Evolutionary conservation across 352 stramenopile species (phyloP), one percentile per base, ranked within the genome.

Genomic region (Phytophthora ramorum): DNA sequence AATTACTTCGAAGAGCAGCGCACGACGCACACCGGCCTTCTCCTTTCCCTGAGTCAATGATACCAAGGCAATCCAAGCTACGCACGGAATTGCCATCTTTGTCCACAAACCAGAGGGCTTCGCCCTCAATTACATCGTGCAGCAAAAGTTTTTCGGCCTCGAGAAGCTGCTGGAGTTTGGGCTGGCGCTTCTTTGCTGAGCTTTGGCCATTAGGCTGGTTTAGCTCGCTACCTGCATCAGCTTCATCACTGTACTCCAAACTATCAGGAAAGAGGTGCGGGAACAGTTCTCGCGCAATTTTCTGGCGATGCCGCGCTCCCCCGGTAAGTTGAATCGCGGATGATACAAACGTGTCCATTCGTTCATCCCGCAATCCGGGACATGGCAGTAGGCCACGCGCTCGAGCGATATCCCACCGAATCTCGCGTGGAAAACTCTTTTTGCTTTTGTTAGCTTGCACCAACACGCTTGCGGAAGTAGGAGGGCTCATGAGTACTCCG

Each of bases 61-160:
- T 69, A 0, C 79, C 84, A 10, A 76, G 67, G 32, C 87, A 95
- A 54, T 91, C 74, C 24, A 95, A 65, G 60, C 85, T 93, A 2
- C 87, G 83, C 2, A 95, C 79, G 1, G 73, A 85, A 41, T 73
- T 77, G 4, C 78, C 87, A 54, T 95, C 87, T 50, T 90, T 92
- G 57, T 95, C 87, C 20, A 95, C 73, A 45, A 91, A 92, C 87
- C 87, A 95, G 16, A 90, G 61, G 3, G 83, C 79, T 46, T 95
- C 87, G 2, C 73, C 71, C 50, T 93, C 81, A 24, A 93, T 78
- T 5, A 84, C 83, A 45, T 95, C 87, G n/a, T 91, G 84, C 13
- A 95, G 58, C 34, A 89, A 51, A 1, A 89, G 19, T 30, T 91
- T 91, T 66, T 92, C 68, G 5, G 75, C 75, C 32, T 83, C 75